These are phyloP conservation scores for Penicillium sp. DNA, from an alignment of 2,329 filamentous ascomycete species.

Conservation along the genomic window DNA sequence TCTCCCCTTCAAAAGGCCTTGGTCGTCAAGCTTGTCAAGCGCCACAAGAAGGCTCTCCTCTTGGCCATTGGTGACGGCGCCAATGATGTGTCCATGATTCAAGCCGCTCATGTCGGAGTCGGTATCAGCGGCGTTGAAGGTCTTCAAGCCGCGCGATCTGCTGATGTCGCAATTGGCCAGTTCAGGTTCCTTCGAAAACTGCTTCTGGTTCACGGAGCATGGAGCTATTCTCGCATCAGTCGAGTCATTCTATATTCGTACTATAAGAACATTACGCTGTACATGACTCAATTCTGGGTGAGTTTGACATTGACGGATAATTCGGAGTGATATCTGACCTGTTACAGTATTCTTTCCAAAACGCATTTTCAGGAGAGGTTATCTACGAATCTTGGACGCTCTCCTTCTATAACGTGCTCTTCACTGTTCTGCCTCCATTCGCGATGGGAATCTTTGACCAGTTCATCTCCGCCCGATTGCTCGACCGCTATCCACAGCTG, in stretches of 20 bases:
- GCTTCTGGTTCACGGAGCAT: constrained; percentile 85
- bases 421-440: constrained; percentile 85
- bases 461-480: constrained; percentile 83
- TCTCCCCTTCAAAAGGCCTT: constrained; percentile 94
- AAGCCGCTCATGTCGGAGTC: constrained; percentile 93
- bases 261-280: constrained; percentile 97
- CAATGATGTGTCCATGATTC: constrained; percentile 99
- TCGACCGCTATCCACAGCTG: constrained; percentile 92
- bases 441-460: constrained; percentile 95
- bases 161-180: constrained; percentile 90
- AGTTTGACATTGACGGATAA: constrained; percentile 28
- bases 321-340: constrained; percentile 15
- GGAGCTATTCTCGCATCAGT: constrained; percentile 95
- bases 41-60: constrained; percentile 80
- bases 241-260: constrained; percentile 98
- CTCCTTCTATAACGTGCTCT: constrained; percentile 99
- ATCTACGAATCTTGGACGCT: constrained; percentile 99
- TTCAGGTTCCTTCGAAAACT: constrained; percentile 92
- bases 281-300: constrained; percentile 99
- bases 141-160: constrained; percentile 88
- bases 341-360: constrained; percentile 84
- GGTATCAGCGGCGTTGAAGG: constrained; percentile 96
- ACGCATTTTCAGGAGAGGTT: constrained; percentile 92
- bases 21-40: constrained; percentile 96
- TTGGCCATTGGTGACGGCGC: constrained; percentile 94